These are phyloP conservation scores for Fremontodendron californicum DNA, from an alignment of 345 rosid species.

Conservation along the genomic window DNA sequence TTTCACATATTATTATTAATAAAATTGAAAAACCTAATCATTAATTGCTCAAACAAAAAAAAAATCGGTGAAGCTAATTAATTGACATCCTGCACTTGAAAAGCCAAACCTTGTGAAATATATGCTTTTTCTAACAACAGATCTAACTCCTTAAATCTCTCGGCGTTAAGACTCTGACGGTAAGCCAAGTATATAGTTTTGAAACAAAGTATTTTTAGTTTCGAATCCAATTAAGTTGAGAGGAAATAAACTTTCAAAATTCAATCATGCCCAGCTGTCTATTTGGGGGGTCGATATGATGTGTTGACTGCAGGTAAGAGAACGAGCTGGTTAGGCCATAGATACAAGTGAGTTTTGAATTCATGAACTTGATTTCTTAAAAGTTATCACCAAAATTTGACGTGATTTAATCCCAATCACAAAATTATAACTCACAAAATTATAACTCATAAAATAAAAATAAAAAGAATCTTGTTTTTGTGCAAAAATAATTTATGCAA, in stretches of 20 bases:
- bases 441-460: too few species aligned
- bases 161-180: neutral
- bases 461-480: too few species aligned
- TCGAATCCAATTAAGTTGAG: neutral
- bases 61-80: neutral
- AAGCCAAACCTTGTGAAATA: neutral
- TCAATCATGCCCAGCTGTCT: neutral
- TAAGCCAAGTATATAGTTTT: neutral
- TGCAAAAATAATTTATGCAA: too few species aligned
- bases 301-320: neutral
- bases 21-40: neutral
- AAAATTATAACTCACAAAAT: neutral
- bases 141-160: neutral
- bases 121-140: neutral
- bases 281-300: neutral
- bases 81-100: neutral
- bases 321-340: neutral
- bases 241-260: neutral
- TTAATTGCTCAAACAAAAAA: neutral
- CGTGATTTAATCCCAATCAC: too few species aligned
- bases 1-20: too few species aligned
- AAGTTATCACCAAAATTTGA: too few species aligned
- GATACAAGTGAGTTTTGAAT: too few species aligned
- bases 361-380: too few species aligned
- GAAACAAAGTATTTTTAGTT: neutral